phyloP scores from a whole-genome alignment of 257 asterid genomes.

The Nicotiana noctiflora region DNA sequence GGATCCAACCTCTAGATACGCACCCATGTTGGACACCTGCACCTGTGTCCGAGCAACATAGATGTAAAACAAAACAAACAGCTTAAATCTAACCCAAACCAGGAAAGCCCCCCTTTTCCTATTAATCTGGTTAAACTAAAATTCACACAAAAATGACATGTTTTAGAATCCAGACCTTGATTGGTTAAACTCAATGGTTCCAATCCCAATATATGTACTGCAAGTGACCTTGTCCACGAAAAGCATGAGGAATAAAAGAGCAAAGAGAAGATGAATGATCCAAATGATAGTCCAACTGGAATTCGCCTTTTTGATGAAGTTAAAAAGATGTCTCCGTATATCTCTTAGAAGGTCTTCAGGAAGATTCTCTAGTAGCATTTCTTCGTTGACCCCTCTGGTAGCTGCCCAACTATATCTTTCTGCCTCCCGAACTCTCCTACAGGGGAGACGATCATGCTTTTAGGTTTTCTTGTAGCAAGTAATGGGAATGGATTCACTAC shows the following conservation, averaged over 20 bases:
- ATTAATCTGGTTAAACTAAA: not conserved
- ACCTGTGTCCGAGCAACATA: too few relatives aligned
- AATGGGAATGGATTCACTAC: not conserved
- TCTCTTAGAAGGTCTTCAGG: slow-evolving; percentile 94
- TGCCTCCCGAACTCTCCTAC: slow-evolving; percentile 71
- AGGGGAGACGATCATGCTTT: slow-evolving; percentile 4
- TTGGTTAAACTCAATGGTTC: slow-evolving; percentile 1
- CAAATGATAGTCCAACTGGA: not conserved
- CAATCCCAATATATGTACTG: not conserved
- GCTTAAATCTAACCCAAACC: not conserved
- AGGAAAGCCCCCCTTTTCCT: not conserved
- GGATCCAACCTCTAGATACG: too few relatives aligned
- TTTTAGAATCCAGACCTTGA: not conserved
- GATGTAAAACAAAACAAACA: not conserved
- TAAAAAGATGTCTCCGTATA: slow-evolving; percentile 82
- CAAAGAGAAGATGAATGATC: not conserved
- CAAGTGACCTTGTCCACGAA: not conserved
- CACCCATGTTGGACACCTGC: too few relatives aligned
- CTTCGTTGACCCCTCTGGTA: slow-evolving; percentile 87
- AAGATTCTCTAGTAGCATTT: slow-evolving; percentile 68
- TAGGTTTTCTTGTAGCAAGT: slow-evolving; percentile 1
- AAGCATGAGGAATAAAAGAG: not conserved
- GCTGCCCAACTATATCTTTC: slow-evolving; percentile 94
- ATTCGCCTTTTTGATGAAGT: slow-evolving; percentile 68
- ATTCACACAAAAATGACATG: not conserved